Conservation (phyloP, 1,139 yeast species). For the Debaryomyces robertsiae region DNA sequence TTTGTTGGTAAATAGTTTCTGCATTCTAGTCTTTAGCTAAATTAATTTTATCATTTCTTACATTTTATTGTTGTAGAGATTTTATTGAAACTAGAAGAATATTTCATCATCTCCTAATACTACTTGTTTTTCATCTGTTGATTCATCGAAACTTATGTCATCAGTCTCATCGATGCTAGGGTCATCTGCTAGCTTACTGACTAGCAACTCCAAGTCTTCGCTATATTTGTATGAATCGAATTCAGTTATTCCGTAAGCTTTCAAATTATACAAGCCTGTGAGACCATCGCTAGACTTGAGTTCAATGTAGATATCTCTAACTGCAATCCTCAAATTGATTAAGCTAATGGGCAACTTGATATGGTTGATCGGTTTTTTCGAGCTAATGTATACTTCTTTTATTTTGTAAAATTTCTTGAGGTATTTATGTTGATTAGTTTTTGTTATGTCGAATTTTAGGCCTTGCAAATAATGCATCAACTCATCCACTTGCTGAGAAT, state of each 20-base stretch:
- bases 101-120: constrained; percentile 7
- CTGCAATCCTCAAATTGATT: constrained; percentile 36
- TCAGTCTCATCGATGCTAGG: neutral
- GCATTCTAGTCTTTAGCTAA: constrained; percentile 7
- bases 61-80: neutral
- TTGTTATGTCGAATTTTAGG: constrained; percentile 17
- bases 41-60: constrained; percentile 9
- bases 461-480: constrained; percentile 23
- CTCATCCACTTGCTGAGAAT: constrained; percentile 18
- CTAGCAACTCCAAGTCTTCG: constrained; percentile 27
- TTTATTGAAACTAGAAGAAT: constrained; percentile 1
- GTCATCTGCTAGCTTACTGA: constrained; percentile 20
- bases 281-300: constrained; percentile 24
- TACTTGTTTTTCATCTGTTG: constrained; percentile 3
- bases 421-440: constrained; percentile 24
- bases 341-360: constrained; percentile 39
- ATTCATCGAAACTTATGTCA: neutral
- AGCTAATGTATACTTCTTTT: constrained; percentile 24
- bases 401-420: constrained; percentile 37
- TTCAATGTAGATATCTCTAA: constrained; percentile 40
- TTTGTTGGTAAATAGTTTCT: constrained; percentile 9
- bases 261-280: constrained; percentile 32
- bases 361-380: constrained; percentile 26
- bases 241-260: constrained; percentile 45
- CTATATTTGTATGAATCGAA: constrained; percentile 30